Conservation (phyloP, 805 yeast species). For the Ogataea naganishii region DNA sequence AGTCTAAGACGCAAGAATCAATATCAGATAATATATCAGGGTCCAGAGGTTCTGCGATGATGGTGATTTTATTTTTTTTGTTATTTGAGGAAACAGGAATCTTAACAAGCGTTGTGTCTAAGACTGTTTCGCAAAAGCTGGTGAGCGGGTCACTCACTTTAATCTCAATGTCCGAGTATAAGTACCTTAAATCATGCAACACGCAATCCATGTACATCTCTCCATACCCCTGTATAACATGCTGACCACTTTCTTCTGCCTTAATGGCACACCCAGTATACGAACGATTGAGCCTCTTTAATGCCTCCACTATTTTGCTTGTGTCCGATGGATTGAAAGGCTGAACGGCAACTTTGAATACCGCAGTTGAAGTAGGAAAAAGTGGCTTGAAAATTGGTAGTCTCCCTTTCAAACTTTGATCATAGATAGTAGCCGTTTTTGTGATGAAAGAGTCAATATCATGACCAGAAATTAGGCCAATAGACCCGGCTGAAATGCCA, state of each 20-base stretch:
- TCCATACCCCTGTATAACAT: slow-evolving; percentile 72
- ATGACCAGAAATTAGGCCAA: slow-evolving; percentile 57
- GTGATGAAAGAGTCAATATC: slow-evolving; percentile 41
- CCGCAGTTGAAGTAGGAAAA: slow-evolving; percentile 42
- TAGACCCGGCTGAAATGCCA: slow-evolving; percentile 53
- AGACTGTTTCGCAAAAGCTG: slow-evolving; percentile 69
- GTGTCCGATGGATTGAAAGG: slow-evolving; percentile 73
- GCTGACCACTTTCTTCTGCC: slow-evolving; percentile 87
- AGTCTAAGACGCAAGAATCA: slow-evolving; percentile 31
- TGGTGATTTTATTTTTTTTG: slow-evolving; percentile 47
- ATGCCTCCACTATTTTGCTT: slow-evolving; percentile 63
- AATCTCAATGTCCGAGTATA: slow-evolving; percentile 58
- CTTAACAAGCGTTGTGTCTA: slow-evolving; percentile 56
- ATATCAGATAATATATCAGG: slow-evolving; percentile 47
- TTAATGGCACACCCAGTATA: slow-evolving; percentile 61
- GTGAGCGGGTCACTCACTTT: slow-evolving; percentile 82
- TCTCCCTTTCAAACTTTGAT: slow-evolving; percentile 11
- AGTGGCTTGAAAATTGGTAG: slow-evolving; percentile 29
- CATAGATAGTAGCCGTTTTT: slow-evolving; percentile 54
- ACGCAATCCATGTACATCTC: slow-evolving; percentile 82
- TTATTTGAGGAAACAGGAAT: slow-evolving; percentile 53
- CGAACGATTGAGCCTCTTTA: slow-evolving; percentile 50
- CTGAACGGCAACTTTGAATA: slow-evolving; percentile 76
- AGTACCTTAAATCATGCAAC: slow-evolving; percentile 62
- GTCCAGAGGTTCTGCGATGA: slow-evolving; percentile 70